A percentile compares a stretch with the other conserved stretches of the same genome.
Conservation (phyloP, 2,329 filamentous ascomycete species). For the Colletotrichum sp. region DNA sequence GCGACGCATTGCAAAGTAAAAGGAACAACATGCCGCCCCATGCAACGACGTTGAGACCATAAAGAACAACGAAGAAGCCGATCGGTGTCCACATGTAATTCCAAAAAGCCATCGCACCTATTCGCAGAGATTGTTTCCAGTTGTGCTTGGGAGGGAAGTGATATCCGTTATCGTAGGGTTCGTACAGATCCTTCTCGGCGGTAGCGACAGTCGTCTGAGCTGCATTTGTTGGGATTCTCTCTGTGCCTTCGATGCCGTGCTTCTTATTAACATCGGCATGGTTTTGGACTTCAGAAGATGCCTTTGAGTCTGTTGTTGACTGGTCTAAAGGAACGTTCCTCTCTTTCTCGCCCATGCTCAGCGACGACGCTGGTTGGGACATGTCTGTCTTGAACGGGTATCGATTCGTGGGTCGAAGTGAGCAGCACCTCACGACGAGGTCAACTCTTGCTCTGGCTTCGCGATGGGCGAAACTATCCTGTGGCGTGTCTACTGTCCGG, state of each 20-base stretch:
- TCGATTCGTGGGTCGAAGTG: background rate
- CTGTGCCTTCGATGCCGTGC: background rate
- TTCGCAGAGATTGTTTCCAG: slow-evolving; percentile 62
- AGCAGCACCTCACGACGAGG: background rate
- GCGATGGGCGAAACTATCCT: background rate
- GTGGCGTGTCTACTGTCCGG: background rate
- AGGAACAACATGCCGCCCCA: slow-evolving; percentile 94
- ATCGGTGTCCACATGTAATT: slow-evolving; percentile 76
- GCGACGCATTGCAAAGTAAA: slow-evolving; percentile 76
- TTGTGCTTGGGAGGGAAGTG: slow-evolving; percentile 68
- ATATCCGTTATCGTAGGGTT: slow-evolving; percentile 60
- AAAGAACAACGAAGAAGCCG: slow-evolving; percentile 79
- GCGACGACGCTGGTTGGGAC: background rate
- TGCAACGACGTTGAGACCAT: slow-evolving; percentile 81
- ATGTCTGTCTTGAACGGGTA: background rate
- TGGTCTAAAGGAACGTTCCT: background rate
- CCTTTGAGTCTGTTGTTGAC: background rate
- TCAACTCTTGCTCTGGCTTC: background rate
- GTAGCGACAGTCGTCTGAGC: slow-evolving; percentile 5
- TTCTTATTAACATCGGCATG: background rate
- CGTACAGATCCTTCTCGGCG: slow-evolving; percentile 9
- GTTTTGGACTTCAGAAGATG: background rate
- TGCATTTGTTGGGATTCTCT: slow-evolving; percentile 10
- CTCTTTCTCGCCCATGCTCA: slow-evolving; percentile 1
- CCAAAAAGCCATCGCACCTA: slow-evolving; percentile 68